A percentile compares a stretch with the other conserved stretches of the same genome.
Evolutionary conservation across 768 basidiomycete species (phyloP).

Genomic region (Collybia nuda): DNA sequence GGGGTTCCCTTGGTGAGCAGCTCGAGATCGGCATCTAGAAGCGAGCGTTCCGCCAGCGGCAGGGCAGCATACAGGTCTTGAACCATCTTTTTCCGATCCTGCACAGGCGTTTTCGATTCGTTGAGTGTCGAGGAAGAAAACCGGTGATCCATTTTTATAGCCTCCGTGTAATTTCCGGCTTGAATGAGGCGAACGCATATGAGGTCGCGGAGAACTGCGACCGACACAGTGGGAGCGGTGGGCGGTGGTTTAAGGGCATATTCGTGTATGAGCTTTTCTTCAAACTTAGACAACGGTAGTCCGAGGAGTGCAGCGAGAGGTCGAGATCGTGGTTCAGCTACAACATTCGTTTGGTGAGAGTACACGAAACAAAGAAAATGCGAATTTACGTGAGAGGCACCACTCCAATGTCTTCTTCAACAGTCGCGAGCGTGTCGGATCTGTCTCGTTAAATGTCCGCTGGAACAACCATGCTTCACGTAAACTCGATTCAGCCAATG

Average conservation of each 20-base stretch:
- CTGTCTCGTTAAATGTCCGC: slow-evolving; percentile 63
- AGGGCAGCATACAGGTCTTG: slow-evolving; percentile 66
- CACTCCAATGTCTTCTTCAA: slow-evolving; percentile 63
- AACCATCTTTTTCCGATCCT: slow-evolving; percentile 68
- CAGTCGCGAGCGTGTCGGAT: slow-evolving; percentile 51
- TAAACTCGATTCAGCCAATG: slow-evolving; percentile 64
- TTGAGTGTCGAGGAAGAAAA: slow-evolving; percentile 47
- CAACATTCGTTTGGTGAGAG: slow-evolving; percentile 2
- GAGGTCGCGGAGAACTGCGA: slow-evolving; percentile 72
- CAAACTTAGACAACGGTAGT: slow-evolving; percentile 64
- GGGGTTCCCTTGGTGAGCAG: slow-evolving; percentile 11
- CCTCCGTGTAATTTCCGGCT: slow-evolving; percentile 66
- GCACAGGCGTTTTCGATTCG: slow-evolving; percentile 35
- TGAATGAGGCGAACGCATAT: slow-evolving; percentile 77
- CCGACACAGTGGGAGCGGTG: slow-evolving; percentile 42
- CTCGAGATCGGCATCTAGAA: slow-evolving; percentile 63
- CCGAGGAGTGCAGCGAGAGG: slow-evolving; percentile 63
- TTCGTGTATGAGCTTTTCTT: slow-evolving; percentile 55
- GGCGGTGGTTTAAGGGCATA: slow-evolving; percentile 60
- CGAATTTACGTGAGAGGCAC: slow-evolving; percentile 65
- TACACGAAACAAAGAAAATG: neutral
- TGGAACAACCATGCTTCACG: slow-evolving; percentile 78
- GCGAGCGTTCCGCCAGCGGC: slow-evolving; percentile 58
- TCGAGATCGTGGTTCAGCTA: slow-evolving; percentile 58
- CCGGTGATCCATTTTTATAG: slow-evolving; percentile 71